Conservation (phyloP, 2,329 filamentous ascomycete genomes). For the Scorias spongiosa region DNA sequence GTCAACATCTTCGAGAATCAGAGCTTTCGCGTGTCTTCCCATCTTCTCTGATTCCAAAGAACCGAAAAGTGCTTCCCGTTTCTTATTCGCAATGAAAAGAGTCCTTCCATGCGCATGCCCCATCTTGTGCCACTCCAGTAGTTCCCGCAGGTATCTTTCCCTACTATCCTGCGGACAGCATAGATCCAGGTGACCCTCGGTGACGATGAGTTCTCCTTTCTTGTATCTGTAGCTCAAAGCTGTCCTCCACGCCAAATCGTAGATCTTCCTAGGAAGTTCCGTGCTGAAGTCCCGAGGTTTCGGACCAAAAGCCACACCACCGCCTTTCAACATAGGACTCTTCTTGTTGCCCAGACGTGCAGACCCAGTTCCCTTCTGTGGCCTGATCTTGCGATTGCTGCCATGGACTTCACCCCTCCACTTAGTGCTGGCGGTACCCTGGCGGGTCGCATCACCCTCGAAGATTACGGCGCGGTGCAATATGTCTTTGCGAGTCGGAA, state of each 20-base stretch:
- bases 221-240: slow-evolving; percentile 84
- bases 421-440: slow-evolving; percentile 73
- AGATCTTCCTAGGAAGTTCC: slow-evolving; percentile 70
- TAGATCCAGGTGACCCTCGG: slow-evolving; percentile 59
- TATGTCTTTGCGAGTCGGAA: slow-evolving; percentile 80
- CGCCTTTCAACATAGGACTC: slow-evolving; percentile 67
- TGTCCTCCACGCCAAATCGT: slow-evolving; percentile 89
- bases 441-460: slow-evolving; percentile 77
- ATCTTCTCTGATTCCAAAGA: slow-evolving; percentile 47
- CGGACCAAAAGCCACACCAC: slow-evolving; percentile 81
- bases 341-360: slow-evolving; percentile 71
- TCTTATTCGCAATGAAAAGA: slow-evolving; percentile 54
- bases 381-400: slow-evolving; percentile 63
- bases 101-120: slow-evolving; percentile 53
- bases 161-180: slow-evolving; percentile 23
- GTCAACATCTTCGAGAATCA: slow-evolving; percentile 67
- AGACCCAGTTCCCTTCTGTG: slow-evolving; percentile 72
- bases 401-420: slow-evolving; percentile 72
- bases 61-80: slow-evolving; percentile 47
- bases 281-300: slow-evolving; percentile 84
- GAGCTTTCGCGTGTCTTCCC: slow-evolving; percentile 51
- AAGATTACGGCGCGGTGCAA: slow-evolving; percentile 84
- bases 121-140: slow-evolving; percentile 58
- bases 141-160: slow-evolving; percentile 46
- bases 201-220: slow-evolving; percentile 71